Conservation (phyloP, 139 green algal species). For the Mesotaenium endlicherianum region DNA sequence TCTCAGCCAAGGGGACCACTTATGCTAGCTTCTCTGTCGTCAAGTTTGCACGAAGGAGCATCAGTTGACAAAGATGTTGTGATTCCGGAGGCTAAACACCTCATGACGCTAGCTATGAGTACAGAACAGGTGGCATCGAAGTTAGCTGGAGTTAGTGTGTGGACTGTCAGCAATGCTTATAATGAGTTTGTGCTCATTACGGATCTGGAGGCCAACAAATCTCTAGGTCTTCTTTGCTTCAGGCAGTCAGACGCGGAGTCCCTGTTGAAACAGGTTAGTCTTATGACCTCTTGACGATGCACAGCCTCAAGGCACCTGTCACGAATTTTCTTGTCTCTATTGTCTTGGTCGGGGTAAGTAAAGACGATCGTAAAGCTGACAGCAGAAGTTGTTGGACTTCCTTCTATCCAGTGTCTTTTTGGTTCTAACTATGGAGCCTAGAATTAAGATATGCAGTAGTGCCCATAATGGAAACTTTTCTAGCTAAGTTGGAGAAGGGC, state of each 20-base stretch:
- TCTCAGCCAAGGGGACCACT: no score
- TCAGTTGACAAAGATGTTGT: neutral
- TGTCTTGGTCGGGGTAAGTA: no score
- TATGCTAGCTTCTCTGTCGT: no score
- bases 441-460: no score
- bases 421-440: no score
- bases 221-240: constrained; percentile 45
- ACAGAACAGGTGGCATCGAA: constrained; percentile 26
- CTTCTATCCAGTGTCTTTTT: no score
- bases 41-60: no score
- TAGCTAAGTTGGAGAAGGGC: no score
- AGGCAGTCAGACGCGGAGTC: constrained; percentile 41
- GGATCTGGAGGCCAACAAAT: constrained; percentile 37
- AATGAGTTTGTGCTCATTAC: constrained; percentile 50
- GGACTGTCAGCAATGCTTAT: constrained; percentile 41
- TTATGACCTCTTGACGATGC: neutral
- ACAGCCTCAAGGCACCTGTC: neutral
- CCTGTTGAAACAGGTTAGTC: constrained; percentile 25
- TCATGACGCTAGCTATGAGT: constrained; percentile 33
- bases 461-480: no score
- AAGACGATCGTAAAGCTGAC: no score
- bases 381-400: no score
- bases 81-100: constrained; percentile 18
- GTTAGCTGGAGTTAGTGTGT: constrained; percentile 29
- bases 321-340: no score